Percentiles rank a stretch among this genome's conserved stretches.
phyloP scores from a whole-genome alignment of 192 early-diverging fungal genomes.

The Coemansia sp. region DNA sequence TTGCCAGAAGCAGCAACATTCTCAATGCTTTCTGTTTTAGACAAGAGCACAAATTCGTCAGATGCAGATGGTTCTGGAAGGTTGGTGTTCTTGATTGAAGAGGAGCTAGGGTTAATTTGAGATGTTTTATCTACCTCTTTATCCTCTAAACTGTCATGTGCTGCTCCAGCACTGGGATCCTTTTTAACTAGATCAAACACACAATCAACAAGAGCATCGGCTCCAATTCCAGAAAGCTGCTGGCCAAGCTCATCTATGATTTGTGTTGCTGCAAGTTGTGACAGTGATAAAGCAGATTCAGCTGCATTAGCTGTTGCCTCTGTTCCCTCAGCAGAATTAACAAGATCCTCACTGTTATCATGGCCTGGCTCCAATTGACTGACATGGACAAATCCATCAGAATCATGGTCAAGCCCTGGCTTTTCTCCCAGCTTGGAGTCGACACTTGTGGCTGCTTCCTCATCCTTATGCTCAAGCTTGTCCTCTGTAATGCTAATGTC shows the following conservation, averaged over 20 bases:
- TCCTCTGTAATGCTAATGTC: not conserved
- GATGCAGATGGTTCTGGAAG: constrained; percentile 7
- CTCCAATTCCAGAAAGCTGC: not conserved
- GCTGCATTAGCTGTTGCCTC: not conserved
- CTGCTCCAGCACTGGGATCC: not conserved
- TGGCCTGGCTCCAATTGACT: constrained; percentile 28
- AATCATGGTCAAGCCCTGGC: constrained; percentile 27
- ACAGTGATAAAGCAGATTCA: not conserved
- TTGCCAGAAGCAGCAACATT: not conserved
- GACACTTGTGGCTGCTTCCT: not conserved
- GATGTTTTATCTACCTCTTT: not conserved
- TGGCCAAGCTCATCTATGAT: constrained; percentile 3
- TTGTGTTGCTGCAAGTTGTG: not conserved
- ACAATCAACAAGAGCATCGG: constrained; percentile 2
- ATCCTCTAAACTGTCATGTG: not conserved
- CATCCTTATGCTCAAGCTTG: not conserved
- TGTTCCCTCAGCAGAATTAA: no score
- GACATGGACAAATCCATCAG: constrained; percentile 45
- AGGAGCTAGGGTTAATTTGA: no score
- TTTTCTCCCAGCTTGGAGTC: not conserved
- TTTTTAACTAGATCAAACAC: not conserved
- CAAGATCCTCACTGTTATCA: constrained; percentile 20
- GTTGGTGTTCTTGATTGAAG: no score
- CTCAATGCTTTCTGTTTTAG: constrained; percentile 18
- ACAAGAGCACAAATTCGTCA: constrained; percentile 29